Evolutionary conservation across 1,139 yeast species (phyloP).

Genomic region (Blastobotrys petasosporus): DNA sequence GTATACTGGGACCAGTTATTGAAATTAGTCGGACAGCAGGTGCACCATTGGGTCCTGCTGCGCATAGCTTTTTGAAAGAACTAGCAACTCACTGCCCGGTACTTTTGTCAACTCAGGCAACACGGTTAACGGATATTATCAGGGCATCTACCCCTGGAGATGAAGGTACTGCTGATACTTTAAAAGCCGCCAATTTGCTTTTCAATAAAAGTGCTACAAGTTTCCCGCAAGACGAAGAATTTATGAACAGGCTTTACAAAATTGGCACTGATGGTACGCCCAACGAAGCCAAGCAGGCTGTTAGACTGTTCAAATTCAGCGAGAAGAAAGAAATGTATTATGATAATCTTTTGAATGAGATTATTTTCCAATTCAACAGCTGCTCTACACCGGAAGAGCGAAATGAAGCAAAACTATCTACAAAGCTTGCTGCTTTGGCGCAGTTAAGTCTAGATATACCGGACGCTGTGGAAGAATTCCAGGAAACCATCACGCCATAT

Average conservation of each 20-base stretch:
- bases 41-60: conserved; percentile 34
- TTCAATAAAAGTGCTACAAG: conserved; percentile 45
- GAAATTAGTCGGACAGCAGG: conserved; percentile 39
- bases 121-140: conserved; percentile 43
- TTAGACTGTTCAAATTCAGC: conserved; percentile 49
- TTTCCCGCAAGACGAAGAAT: conserved; percentile 33
- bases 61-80: conserved; percentile 52
- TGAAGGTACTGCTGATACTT: conserved; percentile 35
- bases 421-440: conserved; percentile 56
- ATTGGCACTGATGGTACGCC: conserved; percentile 53
- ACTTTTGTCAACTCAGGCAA: conserved; percentile 56
- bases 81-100: conserved; percentile 60
- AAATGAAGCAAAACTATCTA: conserved; percentile 38
- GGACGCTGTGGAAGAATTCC: conserved; percentile 45
- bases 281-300: conserved; percentile 58
- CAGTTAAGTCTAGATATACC: conserved; percentile 56
- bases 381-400: conserved; percentile 26
- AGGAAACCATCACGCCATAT: conserved; percentile 53
- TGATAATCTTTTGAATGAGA: conserved; percentile 35
- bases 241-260: conserved; percentile 32
- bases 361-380: conserved; percentile 32
- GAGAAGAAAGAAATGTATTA: conserved; percentile 38
- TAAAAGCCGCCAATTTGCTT: conserved; percentile 60
- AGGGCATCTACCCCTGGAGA: conserved; percentile 31
- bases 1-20: conserved; percentile 54